phyloP scores from a whole-genome alignment of 1,284 basidiomycete species.

The Porodaedalea pini region DNA sequence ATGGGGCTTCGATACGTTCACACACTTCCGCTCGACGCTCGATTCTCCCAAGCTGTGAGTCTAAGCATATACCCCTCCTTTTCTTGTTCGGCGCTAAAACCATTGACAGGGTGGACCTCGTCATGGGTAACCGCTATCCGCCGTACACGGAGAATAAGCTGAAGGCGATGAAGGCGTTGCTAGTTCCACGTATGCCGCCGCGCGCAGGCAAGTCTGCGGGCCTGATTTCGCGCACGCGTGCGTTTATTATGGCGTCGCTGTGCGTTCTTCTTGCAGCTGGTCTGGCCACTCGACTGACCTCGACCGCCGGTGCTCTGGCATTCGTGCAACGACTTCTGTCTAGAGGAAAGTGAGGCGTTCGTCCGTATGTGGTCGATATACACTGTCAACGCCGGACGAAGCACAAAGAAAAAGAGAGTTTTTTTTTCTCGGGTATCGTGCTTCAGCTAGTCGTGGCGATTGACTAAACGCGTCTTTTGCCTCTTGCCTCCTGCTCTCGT shows the following conservation, averaged over 20 bases:
- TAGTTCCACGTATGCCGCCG: conserved; percentile 13
- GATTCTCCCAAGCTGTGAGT: conserved; percentile 63
- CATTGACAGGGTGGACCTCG: conserved; percentile 44
- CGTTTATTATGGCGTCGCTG: conserved; percentile 10
- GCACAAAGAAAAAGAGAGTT: no score
- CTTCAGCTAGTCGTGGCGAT: no score
- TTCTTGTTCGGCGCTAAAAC: neutral
- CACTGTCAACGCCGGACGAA: no score
- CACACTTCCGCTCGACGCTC: conserved; percentile 57
- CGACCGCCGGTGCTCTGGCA: neutral
- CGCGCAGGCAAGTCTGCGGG: neutral
- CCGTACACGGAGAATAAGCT: conserved; percentile 46
- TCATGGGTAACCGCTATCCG: conserved; percentile 58
- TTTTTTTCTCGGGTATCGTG: no score
- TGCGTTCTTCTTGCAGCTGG: conserved; percentile 17
- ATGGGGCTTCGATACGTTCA: conserved; percentile 65
- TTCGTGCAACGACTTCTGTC: neutral
- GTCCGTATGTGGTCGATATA: no score
- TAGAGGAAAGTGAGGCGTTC: conserved; percentile 2
- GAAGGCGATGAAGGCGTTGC: neutral
- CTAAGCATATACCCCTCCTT: neutral
- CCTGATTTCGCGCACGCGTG: neutral
- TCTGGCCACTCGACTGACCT: conserved; percentile 4
- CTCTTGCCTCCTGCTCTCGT: no score
- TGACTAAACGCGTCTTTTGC: no score